Percentiles rank a stretch among this genome's conserved stretches.
Evolutionary conservation across 2,329 filamentous ascomycete species (phyloP).

Genomic region (Truncatella angustata): DNA sequence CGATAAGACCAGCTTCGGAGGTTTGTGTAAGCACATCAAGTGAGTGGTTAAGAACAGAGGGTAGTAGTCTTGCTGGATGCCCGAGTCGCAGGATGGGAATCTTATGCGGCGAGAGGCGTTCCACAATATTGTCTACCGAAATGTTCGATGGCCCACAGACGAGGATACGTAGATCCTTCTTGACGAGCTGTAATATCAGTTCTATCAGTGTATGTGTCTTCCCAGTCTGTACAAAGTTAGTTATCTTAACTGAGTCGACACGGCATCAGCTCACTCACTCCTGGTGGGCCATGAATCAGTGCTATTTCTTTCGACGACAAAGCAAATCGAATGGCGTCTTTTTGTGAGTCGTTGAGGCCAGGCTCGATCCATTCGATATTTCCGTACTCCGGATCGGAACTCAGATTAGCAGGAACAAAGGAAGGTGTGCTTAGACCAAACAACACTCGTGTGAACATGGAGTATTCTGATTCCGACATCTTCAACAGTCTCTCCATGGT

Average conservation of each 20-base stretch:
- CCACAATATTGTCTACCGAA: slow-evolving; percentile 96
- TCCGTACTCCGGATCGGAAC: slow-evolving; percentile 38
- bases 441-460: slow-evolving; percentile 58
- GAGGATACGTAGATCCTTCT: slow-evolving; percentile 69
- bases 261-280: slow-evolving; percentile 41
- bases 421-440: slow-evolving; percentile 59
- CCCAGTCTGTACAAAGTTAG: slow-evolving; percentile 64
- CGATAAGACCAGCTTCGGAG: slow-evolving; percentile 84
- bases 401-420: slow-evolving; percentile 41
- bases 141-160: slow-evolving; percentile 98
- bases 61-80: slow-evolving; percentile 86
- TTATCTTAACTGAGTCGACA: not conserved
- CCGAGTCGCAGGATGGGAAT: slow-evolving; percentile 86
- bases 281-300: slow-evolving; percentile 91
- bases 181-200: slow-evolving; percentile 85
- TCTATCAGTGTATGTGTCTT: slow-evolving; percentile 98
- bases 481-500: slow-evolving; percentile 59
- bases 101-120: slow-evolving; percentile 80
- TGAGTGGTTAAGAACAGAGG: slow-evolving; percentile 84
- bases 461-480: slow-evolving; percentile 58
- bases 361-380: slow-evolving; percentile 60
- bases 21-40: slow-evolving; percentile 88
- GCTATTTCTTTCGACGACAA: slow-evolving; percentile 78
- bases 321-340: slow-evolving; percentile 75
- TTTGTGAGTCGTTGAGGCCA: slow-evolving; percentile 64